These are phyloP conservation scores for Dendrocalamus latiflorus DNA, from an alignment of 202 grass and related monocot genomes.

Conservation along the genomic window DNA sequence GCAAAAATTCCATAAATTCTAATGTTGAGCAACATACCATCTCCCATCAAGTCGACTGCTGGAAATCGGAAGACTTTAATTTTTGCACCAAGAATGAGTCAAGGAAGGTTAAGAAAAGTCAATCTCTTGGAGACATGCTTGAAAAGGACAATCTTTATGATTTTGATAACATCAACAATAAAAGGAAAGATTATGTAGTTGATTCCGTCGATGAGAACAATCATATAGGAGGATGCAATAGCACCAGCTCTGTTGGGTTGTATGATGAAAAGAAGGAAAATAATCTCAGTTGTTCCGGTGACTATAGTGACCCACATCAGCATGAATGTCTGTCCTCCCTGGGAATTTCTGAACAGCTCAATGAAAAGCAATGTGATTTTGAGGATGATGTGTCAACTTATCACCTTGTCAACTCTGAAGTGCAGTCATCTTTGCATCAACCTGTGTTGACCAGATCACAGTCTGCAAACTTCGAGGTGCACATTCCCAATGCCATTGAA, in stretches of 20 bases:
- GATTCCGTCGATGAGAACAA: background rate
- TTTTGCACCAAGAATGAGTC: background rate
- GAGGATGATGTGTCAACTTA: background rate
- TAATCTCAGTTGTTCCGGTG: background rate
- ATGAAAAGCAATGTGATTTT: slow-evolving; percentile 6
- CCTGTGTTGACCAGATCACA: slow-evolving; percentile 14
- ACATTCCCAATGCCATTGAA: slow-evolving; percentile 16
- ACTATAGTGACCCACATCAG: background rate
- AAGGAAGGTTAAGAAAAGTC: slow-evolving; percentile 16
- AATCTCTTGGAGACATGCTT: slow-evolving; percentile 21
- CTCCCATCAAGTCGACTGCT: background rate
- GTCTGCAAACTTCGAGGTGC: background rate
- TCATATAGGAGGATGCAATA: background rate
- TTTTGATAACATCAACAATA: background rate
- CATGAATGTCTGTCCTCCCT: slow-evolving; percentile 19
- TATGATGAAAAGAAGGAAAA: background rate
- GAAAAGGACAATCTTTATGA: background rate
- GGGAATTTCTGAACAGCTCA: background rate
- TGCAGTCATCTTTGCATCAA: background rate
- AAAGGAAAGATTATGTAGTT: background rate
- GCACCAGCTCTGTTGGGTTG: background rate
- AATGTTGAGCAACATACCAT: background rate
- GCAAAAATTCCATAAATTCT: background rate
- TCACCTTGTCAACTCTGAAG: background rate
- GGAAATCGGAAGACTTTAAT: background rate